Base-by-base conservation (phyloP, 2,329 filamentous ascomycete species). In the Pestalotiopsis sp. region DNA sequence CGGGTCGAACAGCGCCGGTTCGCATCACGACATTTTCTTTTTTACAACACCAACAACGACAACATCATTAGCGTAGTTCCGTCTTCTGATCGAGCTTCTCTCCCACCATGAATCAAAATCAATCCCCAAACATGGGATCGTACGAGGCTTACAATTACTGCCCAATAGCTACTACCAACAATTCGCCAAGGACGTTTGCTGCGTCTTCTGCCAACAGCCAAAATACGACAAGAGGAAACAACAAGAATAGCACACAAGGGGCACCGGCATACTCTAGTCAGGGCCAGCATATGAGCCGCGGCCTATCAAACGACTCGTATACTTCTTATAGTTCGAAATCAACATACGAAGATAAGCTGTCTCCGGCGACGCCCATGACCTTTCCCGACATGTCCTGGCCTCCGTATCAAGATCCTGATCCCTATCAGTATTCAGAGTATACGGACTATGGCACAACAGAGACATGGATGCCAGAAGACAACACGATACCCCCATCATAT, bases 1-100 rank as follows among this genome's bases (percentile, higher is more conserved):
- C 65, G 57, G 65, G 57, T 38, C 13, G 6, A 67, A 62, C 65
- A 63, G 39, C 13, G 38, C 65, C n/a, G 58, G 38, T 63, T 23
- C 13, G 31, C 65, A 38, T 57, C 31, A 63, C 65, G 58, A 55
- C 58, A 67, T 20, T 23, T 36, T 20, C 9, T 38, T 23, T 20
- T 20, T 4, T 4, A 66, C 3, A 38, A 58, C 6, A 27, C 20
- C 25, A 62, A 38, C 17, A 20, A 4, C 11, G 20, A 36, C 31
- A 36, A 66, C 3, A 38, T 36, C 3, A 27, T 25, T 14, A 62
- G 13, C 17, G 13, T 2, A 4, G 20, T 9, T 23, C 13, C 41
- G 6, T 23, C 12, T 63, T n/a, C 27, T 38, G 61, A 55, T 55
- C 57, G 65, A 39, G 25, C 55, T 11, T 23, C 2, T 13, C 12